These are phyloP conservation scores for Myriosclerotinia curreyana DNA, from an alignment of 2,329 filamentous ascomycete genomes.

Conservation along the genomic window DNA sequence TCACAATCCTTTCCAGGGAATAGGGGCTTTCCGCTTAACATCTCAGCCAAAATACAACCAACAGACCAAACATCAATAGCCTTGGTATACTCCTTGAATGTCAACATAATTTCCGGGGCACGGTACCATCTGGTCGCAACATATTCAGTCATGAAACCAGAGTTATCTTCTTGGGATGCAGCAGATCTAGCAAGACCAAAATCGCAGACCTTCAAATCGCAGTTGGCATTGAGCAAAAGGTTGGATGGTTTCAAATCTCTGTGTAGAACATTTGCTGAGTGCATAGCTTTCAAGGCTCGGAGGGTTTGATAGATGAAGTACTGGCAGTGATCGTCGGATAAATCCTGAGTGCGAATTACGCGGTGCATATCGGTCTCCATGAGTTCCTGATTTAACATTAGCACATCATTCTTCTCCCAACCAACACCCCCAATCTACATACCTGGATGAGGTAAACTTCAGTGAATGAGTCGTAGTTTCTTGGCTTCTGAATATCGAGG, in stretches of 20 bases:
- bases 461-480: conserved; percentile 92
- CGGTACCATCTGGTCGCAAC: conserved; percentile 99
- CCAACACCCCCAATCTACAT: conserved; percentile 34
- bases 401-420: background rate
- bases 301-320: conserved; percentile 99
- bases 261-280: conserved; percentile 96
- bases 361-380: conserved; percentile 99
- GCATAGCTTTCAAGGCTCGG: conserved; percentile 97
- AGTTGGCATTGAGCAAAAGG: conserved; percentile 94
- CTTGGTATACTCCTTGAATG: conserved; percentile 99
- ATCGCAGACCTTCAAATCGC: conserved; percentile 98
- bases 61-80: conserved; percentile 99
- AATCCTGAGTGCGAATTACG: conserved; percentile 96
- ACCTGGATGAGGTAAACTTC: conserved; percentile 99
- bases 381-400: conserved; percentile 62
- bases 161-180: conserved; percentile 97
- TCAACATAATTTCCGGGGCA: conserved; percentile 99
- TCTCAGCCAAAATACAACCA: conserved; percentile 95
- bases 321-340: conserved; percentile 98
- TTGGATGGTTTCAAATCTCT: conserved; percentile 98
- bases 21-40: conserved; percentile 96
- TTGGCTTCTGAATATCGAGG: conserved; percentile 96
- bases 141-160: conserved; percentile 99
- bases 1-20: conserved; percentile 98
- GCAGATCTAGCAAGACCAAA: conserved; percentile 95